Base-by-base conservation (phyloP, 352 stramenopile genomes). In the Pilasporangium apinafurcum region DNA sequence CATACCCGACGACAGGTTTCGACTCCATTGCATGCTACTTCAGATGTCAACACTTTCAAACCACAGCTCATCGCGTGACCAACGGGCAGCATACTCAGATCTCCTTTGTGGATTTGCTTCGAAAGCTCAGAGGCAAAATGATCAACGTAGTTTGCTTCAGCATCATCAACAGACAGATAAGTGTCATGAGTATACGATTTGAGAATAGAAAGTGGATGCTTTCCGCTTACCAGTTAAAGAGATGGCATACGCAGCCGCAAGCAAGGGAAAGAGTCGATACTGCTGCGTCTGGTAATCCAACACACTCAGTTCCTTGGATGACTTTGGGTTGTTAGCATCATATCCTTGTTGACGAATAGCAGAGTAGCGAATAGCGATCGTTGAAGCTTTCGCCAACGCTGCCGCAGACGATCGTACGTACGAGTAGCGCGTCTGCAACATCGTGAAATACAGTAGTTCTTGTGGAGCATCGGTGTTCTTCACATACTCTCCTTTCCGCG, bases 271-370 rank as follows among this genome's bases (percentile, higher is more conserved):
- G 12, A 98, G 69, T n/a, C 93, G 86, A 64, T 98, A 94, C 60
- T 98, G 92, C 62, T 98, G 93, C 59, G 91, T 89, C 41, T 92
- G 88, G 59, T 98, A 98, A 50, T 98, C 91, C 32, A 98, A 62
- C 48, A 98, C 83, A 53, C 95, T 90, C 16, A 86, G 42, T 59
- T 98, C 91, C 1, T 64, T 58, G 21, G 62, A 76, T 0, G 59
- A 47, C 1, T 69, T 56, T 36, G 73, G 83, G 1, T 64, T 50
- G 35, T 70, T 83, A 13, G 60, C 68, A 37, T 86, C 59, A 32
- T 75, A 78, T 0, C 94, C 94, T 57, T 98, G 94, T 8, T 74
- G 58, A 29, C 94, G 83, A 24, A 98, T 73, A 17, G 86, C 87
- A 3, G 85, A 97, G 68, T 98, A 98, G 16, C 94, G 88, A 32